Percentiles rank a stretch among this genome's conserved stretches.
Conservation (phyloP, 176 grass and related monocot species). For the Lolium perenne region DNA sequence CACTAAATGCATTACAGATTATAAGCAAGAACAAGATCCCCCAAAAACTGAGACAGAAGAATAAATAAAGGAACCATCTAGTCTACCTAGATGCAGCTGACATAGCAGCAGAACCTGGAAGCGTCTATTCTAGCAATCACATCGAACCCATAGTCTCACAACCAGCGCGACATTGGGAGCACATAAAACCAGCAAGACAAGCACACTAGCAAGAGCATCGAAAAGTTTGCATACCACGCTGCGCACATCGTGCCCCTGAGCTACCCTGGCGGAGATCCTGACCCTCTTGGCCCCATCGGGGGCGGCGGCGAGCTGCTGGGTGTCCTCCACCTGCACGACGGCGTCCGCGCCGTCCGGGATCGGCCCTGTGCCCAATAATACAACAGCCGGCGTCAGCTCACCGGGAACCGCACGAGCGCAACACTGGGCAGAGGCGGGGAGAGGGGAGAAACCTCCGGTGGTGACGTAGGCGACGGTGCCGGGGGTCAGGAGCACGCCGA, state of each 20-base stretch:
- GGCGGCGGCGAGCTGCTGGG: conserved; percentile 43
- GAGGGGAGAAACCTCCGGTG: conserved; percentile 59
- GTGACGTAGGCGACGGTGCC: conserved; percentile 85
- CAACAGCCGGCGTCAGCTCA: background rate
- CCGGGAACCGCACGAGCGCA: background rate
- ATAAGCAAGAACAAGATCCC: no score
- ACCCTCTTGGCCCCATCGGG: conserved; percentile 65
- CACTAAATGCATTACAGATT: no score
- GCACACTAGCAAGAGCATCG: no score
- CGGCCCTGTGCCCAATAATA: conserved; percentile 49
- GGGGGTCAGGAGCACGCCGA: conserved; percentile 50
- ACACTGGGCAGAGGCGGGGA: background rate
- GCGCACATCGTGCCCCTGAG: conserved; percentile 64
- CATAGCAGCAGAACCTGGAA: background rate
- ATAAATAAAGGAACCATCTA: no score
- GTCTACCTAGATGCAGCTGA: background rate
- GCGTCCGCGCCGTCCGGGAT: conserved; percentile 89
- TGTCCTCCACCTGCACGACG: conserved; percentile 94
- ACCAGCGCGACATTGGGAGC: background rate
- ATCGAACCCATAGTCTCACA: no score
- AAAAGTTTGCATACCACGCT: conserved; percentile 50
- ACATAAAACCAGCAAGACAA: background rate
- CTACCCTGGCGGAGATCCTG: conserved; percentile 57
- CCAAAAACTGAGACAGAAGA: no score
- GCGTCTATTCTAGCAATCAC: no score